Base-by-base conservation (phyloP, 768 basidiomycete species). In the Lactarius sanguifluus region DNA sequence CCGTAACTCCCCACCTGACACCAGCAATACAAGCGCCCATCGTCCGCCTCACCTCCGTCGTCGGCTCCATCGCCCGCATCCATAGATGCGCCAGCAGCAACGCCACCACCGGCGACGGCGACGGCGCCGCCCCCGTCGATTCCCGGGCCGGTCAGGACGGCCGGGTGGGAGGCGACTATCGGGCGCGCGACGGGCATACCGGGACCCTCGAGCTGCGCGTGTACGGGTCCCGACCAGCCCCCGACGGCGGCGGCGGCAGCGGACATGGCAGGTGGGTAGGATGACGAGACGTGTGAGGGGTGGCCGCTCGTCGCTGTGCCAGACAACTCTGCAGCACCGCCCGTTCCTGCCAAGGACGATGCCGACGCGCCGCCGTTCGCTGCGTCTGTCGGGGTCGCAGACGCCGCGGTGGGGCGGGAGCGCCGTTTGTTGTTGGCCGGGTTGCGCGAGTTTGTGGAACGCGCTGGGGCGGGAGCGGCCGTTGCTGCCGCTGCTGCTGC, bases 1-100 rank as follows among this genome's bases (percentile, higher is more conserved):
- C 95, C 95, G 71, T 89, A 95, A 73, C 92, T 94, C 66, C 87
- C 82, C 20, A 89, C 81, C 70, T 91, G 82, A 76, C 95, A 98
- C 80, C 88, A 83, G 77, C 95, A 98, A 74, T 98, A 96, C 16
- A 83, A 82, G 71, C 81, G 85, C 61, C 83, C 80, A 72, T 85
- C 83, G 56, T 83, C 83, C 20, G 78, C 81, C 57, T 82, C 83
- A 5, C 82, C 90, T 50, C 88, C 91, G 13, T 77, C 83, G 55
- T 84, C 85, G 4, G 54, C 77, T 40, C 81, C 83, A 0, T 77
- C 79, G 5, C 74, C 75, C 1, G 73, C 82, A 18, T 81, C 86
- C 83, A 50, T 75, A 72, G 61, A 72, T 4, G 83, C 88, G 55
- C 87, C 91, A 10, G 76, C 78, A 9, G 73, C 76, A 3, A 20